Evolutionary conservation across 1,284 basidiomycete genomes (phyloP).

Genomic region (Malassezia slooffiae): DNA sequence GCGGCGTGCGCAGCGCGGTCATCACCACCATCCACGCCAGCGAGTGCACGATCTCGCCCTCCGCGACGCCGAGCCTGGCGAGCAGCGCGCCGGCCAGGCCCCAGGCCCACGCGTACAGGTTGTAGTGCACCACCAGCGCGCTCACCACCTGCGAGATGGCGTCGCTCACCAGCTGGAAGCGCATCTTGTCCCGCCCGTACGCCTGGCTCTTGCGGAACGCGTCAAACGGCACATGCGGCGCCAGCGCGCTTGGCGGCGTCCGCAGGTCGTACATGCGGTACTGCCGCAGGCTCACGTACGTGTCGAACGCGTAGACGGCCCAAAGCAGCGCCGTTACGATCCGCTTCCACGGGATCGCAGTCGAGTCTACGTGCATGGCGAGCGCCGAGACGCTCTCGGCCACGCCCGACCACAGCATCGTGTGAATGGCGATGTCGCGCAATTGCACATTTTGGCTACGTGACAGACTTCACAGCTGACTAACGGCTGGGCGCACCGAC

Average conservation of each 20-base stretch:
- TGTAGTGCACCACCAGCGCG: conserved; percentile 61
- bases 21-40: conserved; percentile 56
- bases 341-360: conserved; percentile 59
- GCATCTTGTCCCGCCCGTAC: conserved; percentile 86
- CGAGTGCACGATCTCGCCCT: conserved; percentile 64
- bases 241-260: conserved; percentile 65
- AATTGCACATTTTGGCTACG: too few species aligned
- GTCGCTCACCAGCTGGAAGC: conserved; percentile 63
- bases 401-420: too few species aligned
- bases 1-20: conserved; percentile 48
- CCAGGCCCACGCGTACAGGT: conserved; percentile 74
- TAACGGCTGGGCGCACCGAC: neutral
- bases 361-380: conserved; percentile 25
- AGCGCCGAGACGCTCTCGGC: neutral
- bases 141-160: conserved; percentile 64
- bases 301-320: conserved; percentile 69
- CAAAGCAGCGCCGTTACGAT: conserved; percentile 65
- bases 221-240: conserved; percentile 60
- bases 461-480: too few species aligned
- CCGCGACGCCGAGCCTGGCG: conserved; percentile 6
- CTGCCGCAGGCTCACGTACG: conserved; percentile 74
- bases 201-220: conserved; percentile 77
- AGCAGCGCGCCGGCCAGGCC: conserved; percentile 52
- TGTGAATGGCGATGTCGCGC: too few species aligned
- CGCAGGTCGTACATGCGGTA: conserved; percentile 69